Evolutionary conservation across 2,329 filamentous ascomycete genomes (phyloP).

Genomic region (Ophiocordyceps camponoti-leonardi): DNA sequence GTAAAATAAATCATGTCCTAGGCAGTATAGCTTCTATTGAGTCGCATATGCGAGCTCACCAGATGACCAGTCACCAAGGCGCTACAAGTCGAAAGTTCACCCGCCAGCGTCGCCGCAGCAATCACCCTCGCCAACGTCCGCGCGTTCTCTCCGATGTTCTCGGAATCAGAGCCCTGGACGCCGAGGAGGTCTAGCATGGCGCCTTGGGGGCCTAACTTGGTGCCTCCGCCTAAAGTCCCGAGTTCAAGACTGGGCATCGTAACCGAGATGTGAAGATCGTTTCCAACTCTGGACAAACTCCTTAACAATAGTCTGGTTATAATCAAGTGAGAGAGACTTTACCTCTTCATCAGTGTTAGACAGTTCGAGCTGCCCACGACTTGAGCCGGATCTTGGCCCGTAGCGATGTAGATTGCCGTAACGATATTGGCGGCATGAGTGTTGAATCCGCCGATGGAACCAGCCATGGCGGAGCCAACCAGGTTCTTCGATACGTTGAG

Average conservation of each 20-base stretch:
- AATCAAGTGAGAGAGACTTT: no score
- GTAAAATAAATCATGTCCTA: no score
- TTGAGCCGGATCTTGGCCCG: conserved; percentile 92
- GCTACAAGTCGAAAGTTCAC: not conserved
- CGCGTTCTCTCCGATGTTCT: not conserved
- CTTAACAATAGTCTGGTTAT: no score
- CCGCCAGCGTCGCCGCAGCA: not conserved
- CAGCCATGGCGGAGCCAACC: conserved; percentile 94
- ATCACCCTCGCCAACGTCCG: not conserved
- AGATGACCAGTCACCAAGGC: not conserved
- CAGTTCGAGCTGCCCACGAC: conserved; percentile 95
- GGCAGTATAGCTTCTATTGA: not conserved
- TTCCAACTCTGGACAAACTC: not conserved
- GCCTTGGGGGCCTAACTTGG: not conserved
- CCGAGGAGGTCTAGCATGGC: not conserved
- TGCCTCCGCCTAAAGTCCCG: not conserved
- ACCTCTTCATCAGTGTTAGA: conserved; percentile 99
- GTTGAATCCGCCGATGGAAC: conserved; percentile 90
- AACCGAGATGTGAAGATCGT: not conserved
- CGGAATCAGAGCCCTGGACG: not conserved
- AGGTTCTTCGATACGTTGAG: conserved; percentile 91
- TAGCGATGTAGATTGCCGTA: conserved; percentile 86
- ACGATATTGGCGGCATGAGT: conserved; percentile 96
- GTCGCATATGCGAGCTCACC: not conserved
- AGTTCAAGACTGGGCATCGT: not conserved